Evolutionary conservation across 129 eudicot species (phyloP).

Genomic region (Saposhnikovia divaricata): DNA sequence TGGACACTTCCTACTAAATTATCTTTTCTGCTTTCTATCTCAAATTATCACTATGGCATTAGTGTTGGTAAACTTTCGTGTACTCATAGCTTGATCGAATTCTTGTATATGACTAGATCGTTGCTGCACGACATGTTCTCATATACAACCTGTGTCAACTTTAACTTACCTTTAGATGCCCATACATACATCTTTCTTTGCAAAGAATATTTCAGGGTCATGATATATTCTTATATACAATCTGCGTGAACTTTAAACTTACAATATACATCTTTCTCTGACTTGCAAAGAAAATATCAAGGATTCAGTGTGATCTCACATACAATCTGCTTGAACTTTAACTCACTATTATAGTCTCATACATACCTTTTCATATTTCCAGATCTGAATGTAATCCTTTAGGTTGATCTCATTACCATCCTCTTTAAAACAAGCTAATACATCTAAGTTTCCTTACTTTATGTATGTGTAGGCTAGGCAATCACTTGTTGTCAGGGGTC

Average conservation of each 20-base stretch:
- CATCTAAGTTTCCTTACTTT: constrained; percentile 3
- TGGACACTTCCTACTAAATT: neutral
- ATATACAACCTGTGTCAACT: neutral
- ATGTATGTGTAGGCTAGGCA: constrained; percentile 66
- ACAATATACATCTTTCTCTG: neutral
- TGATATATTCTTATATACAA: neutral
- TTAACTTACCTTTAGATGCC: neutral
- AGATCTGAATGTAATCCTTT: neutral
- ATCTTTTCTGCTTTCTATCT: neutral
- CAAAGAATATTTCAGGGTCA: neutral
- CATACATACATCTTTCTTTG: neutral
- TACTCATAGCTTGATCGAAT: neutral
- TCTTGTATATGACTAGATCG: neutral
- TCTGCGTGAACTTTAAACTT: neutral
- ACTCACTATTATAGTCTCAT: neutral
- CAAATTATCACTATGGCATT: neutral
- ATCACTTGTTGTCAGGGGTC: constrained; percentile 65
- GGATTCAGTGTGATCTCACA: neutral
- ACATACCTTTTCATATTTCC: neutral
- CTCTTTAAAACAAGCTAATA: neutral
- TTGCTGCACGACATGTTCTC: neutral
- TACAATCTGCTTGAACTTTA: neutral
- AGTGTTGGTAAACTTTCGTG: neutral
- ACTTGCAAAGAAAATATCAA: neutral
- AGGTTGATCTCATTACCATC: constrained; percentile 2